These are phyloP conservation scores for Rutstroemia sydowiana DNA, from an alignment of 2,329 filamentous ascomycete genomes.

Conservation along the genomic window DNA sequence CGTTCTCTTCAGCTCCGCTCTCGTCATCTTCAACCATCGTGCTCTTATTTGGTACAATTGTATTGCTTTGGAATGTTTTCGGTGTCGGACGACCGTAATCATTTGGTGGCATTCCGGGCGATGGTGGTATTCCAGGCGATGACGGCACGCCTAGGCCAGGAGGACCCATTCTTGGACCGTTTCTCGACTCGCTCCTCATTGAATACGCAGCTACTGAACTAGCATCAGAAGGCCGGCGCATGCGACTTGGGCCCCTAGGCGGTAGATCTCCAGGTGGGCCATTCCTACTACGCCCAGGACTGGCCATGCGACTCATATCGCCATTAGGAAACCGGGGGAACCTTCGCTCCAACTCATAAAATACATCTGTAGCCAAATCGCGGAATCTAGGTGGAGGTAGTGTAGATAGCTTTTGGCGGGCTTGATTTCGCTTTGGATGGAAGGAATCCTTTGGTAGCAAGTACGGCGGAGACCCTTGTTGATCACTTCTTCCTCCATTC, in stretches of 20 bases:
- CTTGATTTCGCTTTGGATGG: constrained; percentile 95
- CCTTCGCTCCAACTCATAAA: constrained; percentile 84
- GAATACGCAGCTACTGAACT: constrained; percentile 42
- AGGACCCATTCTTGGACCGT: constrained; percentile 32
- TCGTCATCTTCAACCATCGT: constrained; percentile 96
- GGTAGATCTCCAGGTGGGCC: constrained; percentile 52
- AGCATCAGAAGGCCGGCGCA: constrained; percentile 44
- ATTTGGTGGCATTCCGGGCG: constrained; percentile 50
- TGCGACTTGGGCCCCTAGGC: constrained; percentile 46
- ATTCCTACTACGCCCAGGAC: constrained; percentile 59
- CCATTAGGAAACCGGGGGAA: constrained; percentile 72
- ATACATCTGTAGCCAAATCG: constrained; percentile 91
- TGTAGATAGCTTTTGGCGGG: constrained; percentile 89
- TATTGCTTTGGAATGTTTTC: constrained; percentile 91
- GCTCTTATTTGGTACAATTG: constrained; percentile 94
- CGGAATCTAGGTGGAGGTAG: constrained; percentile 80
- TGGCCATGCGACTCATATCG: constrained; percentile 62
- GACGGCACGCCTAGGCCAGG: constrained; percentile 34
- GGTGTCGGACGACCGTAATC: constrained; percentile 71
- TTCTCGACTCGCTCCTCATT: constrained; percentile 30
- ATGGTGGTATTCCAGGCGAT: constrained; percentile 44
- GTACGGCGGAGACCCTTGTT: constrained; percentile 53
- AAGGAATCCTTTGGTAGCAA: constrained; percentile 82
- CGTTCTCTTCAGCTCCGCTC: constrained; percentile 58
- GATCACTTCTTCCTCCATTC: constrained; percentile 40